A percentile compares a stretch with the other conserved stretches of the same genome.
phyloP scores from a whole-genome alignment of 2,329 filamentous ascomycete species.

The Aureobasidium sp. region DNA sequence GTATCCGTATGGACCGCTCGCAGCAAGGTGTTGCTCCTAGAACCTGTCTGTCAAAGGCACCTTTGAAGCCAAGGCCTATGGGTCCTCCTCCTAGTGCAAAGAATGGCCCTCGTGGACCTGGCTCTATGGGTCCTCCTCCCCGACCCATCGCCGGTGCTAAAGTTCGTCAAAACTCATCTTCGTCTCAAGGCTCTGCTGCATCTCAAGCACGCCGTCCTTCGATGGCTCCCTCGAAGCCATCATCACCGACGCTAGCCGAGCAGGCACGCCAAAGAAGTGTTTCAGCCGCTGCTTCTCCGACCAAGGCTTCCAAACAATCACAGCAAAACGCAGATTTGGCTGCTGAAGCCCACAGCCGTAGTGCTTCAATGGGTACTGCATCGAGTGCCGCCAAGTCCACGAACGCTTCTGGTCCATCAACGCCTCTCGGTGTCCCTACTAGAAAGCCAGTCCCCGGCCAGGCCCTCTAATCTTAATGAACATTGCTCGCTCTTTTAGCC shows the following conservation, averaged over 20 bases:
- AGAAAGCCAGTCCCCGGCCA: slow-evolving; percentile 44
- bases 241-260: background rate
- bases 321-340: background rate
- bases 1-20: slow-evolving; percentile 81
- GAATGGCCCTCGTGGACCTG: slow-evolving; percentile 22
- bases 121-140: slow-evolving; percentile 18
- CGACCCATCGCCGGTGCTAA: slow-evolving; percentile 14
- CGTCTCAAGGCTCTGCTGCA: background rate
- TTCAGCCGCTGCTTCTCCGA: background rate
- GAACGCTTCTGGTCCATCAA: background rate
- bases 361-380: slow-evolving; percentile 11
- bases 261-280: slow-evolving; percentile 13
- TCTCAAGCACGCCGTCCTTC: background rate
- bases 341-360: slow-evolving; percentile 10
- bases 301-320: background rate
- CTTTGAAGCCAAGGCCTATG: slow-evolving; percentile 72
- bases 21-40: slow-evolving; percentile 89
- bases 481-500: background rate
- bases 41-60: slow-evolving; percentile 85
- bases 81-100: slow-evolving; percentile 44
- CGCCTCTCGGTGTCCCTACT: slow-evolving; percentile 26
- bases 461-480: slow-evolving; percentile 30
- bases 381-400: background rate
- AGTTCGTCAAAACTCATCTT: background rate
- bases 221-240: slow-evolving; percentile 3